These are phyloP conservation scores for Bocquillonia castaneifolia DNA, from an alignment of 441 rosid genomes.

Conservation along the genomic window DNA sequence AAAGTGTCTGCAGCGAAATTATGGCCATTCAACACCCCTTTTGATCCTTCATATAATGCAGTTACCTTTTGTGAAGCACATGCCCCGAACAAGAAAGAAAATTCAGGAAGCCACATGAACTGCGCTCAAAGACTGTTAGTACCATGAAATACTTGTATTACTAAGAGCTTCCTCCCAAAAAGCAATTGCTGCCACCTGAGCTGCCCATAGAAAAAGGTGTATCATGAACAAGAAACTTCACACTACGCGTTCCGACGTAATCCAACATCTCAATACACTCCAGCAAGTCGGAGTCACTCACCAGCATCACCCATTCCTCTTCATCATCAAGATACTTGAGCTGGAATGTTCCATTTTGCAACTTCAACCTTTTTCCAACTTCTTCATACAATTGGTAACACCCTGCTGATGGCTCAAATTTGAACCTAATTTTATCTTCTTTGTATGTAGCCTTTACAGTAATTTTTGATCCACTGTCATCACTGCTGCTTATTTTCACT, in stretches of 20 bases:
- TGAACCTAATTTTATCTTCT: conserved; percentile 74
- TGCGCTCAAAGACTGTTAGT: neutral
- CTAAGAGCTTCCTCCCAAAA: conserved; percentile 38
- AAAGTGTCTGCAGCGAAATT: neutral
- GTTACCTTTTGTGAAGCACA: neutral
- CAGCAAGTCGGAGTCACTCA: conserved; percentile 64
- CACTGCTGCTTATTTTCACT: conserved; percentile 26
- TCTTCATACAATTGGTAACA: conserved; percentile 72
- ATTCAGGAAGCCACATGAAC: neutral
- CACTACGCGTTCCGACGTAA: conserved; percentile 39
- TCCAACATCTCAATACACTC: conserved; percentile 78
- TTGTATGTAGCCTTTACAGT: conserved; percentile 70
- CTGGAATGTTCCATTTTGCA: conserved; percentile 62
- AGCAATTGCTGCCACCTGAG: conserved; percentile 58
- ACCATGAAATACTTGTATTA: neutral
- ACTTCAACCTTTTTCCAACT: conserved; percentile 66
- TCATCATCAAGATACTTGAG: conserved; percentile 83
- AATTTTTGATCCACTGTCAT: conserved; percentile 42
- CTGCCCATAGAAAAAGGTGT: conserved; percentile 46
- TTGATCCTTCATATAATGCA: neutral
- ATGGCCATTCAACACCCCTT: neutral
- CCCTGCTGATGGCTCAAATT: conserved; percentile 61
- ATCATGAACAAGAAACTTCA: conserved; percentile 68
- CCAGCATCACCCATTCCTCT: conserved; percentile 82
- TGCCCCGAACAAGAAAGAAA: neutral